Conservation (phyloP, 1,284 basidiomycete genomes). For the Puccinia novopanici region DNA sequence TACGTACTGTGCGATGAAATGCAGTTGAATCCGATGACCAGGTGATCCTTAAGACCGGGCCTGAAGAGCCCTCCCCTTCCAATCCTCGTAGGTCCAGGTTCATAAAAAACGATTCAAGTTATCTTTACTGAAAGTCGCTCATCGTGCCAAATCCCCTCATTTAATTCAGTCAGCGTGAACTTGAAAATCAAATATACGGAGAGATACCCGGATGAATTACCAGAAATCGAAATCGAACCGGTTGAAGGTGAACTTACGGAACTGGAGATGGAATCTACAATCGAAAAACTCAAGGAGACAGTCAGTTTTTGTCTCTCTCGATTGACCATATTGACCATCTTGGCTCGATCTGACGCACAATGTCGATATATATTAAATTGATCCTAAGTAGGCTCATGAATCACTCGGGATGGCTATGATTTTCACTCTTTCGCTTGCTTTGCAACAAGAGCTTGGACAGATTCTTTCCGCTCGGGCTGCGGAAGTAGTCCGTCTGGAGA, state of each 20-base stretch:
- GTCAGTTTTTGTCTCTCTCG: conserved; percentile 11
- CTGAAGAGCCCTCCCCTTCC: conserved; percentile 32
- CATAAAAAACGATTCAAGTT: neutral
- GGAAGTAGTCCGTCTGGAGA: conserved; percentile 8
- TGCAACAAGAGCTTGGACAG: conserved; percentile 38
- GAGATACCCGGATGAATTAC: conserved; percentile 36
- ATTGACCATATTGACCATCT: neutral
- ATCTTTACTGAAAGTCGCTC: neutral
- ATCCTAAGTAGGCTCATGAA: conserved; percentile 31
- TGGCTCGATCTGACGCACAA: neutral
- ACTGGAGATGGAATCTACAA: neutral
- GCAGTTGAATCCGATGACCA: conserved; percentile 28
- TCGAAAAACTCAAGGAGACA: conserved; percentile 29
- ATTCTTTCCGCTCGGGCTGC: conserved; percentile 16
- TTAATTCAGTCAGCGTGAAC: conserved; percentile 17
- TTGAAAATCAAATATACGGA: conserved; percentile 33
- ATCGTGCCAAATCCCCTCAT: neutral
- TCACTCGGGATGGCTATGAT: conserved; percentile 43
- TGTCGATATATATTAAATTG: neutral
- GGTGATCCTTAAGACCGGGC: conserved; percentile 20
- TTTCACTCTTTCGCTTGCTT: conserved; percentile 33
- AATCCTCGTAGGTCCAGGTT: conserved; percentile 25
- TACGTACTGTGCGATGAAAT: neutral
- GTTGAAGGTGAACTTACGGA: conserved; percentile 28
- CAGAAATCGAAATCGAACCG: conserved; percentile 21